A percentile compares a stretch with the other conserved stretches of the same genome.
Evolutionary conservation across 176 grass and related monocot species (phyloP).

Genomic region (Oryza nivara): DNA sequence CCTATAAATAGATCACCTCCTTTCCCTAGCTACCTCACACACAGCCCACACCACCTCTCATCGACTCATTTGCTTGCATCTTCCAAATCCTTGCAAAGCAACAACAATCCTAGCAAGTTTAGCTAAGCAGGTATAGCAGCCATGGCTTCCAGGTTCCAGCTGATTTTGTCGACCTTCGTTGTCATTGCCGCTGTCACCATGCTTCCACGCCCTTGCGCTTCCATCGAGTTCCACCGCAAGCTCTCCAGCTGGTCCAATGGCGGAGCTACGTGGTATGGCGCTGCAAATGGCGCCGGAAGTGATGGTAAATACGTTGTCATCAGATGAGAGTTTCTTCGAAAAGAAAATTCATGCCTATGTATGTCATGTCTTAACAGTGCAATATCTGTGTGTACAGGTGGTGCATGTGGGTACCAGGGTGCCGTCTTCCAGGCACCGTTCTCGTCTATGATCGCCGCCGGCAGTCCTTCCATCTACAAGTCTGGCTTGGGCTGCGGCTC

Average conservation of each 20-base stretch:
- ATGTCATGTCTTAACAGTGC: background rate
- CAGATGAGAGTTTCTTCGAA: background rate
- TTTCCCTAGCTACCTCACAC: background rate
- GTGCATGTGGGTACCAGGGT: constrained; percentile 65
- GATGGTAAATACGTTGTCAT: constrained; percentile 54
- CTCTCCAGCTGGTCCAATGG: constrained; percentile 52
- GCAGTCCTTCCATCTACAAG: constrained; percentile 48
- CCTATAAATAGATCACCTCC: constrained; percentile 57
- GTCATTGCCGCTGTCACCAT: background rate
- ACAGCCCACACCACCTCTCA: background rate
- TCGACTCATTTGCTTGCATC: background rate
- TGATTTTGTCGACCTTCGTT: constrained; percentile 10
- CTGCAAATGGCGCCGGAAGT: constrained; percentile 61
- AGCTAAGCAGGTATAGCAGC: background rate
- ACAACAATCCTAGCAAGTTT: background rate
- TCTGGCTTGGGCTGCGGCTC: constrained; percentile 68
- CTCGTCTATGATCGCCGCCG: constrained; percentile 71
- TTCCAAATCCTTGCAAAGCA: constrained; percentile 17
- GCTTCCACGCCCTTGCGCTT: constrained; percentile 35
- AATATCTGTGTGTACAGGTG: constrained; percentile 37
- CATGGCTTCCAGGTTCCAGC: constrained; percentile 46
- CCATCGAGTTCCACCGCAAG: constrained; percentile 54
- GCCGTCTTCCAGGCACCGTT: constrained; percentile 56
- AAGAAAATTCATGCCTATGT: background rate
- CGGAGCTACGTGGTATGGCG: constrained; percentile 77